Conservation (phyloP, 2,329 filamentous ascomycete species). For the Microascus cirrosus region DNA sequence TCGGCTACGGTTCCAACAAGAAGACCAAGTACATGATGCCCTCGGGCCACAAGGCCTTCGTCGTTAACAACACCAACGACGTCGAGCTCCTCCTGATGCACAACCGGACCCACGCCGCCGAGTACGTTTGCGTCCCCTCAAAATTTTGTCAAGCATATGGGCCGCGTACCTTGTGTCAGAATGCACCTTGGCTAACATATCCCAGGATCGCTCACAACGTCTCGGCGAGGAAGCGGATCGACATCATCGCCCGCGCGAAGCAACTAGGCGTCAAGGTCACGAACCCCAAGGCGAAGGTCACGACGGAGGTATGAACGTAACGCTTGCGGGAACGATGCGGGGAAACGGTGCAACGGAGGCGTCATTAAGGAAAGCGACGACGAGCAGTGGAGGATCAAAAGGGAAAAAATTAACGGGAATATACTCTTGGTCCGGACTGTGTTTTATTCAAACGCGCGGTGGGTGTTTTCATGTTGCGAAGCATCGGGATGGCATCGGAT, state of each 20-base stretch:
- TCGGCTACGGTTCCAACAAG: conserved; percentile 98
- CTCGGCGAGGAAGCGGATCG: conserved; percentile 96
- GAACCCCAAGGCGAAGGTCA: conserved; percentile 98
- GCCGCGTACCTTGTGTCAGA: not conserved
- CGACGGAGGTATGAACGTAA: conserved; percentile 67
- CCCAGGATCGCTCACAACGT: conserved; percentile 91
- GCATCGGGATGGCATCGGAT: conserved; percentile 2
- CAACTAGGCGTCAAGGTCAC: conserved; percentile 99
- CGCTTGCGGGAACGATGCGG: not conserved
- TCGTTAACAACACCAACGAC: conserved; percentile 93
- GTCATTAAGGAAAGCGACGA: not conserved
- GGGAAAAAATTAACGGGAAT: not conserved
- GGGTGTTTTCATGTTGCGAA: not conserved
- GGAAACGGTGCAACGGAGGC: not conserved
- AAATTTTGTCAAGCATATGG: not conserved
- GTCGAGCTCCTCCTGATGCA: conserved; percentile 99
- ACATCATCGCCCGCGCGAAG: conserved; percentile 96
- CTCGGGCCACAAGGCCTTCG: conserved; percentile 98
- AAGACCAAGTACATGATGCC: conserved; percentile 99
- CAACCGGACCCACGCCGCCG: conserved; percentile 97
- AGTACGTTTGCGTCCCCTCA: conserved; percentile 53
- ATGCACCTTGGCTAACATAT: not conserved
- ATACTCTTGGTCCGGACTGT: conserved; percentile 2
- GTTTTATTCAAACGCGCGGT: not conserved
- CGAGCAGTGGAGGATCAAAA: not conserved